phyloP scores from a whole-genome alignment of 2,329 filamentous ascomycete species.

The Fusarium dimerum region DNA sequence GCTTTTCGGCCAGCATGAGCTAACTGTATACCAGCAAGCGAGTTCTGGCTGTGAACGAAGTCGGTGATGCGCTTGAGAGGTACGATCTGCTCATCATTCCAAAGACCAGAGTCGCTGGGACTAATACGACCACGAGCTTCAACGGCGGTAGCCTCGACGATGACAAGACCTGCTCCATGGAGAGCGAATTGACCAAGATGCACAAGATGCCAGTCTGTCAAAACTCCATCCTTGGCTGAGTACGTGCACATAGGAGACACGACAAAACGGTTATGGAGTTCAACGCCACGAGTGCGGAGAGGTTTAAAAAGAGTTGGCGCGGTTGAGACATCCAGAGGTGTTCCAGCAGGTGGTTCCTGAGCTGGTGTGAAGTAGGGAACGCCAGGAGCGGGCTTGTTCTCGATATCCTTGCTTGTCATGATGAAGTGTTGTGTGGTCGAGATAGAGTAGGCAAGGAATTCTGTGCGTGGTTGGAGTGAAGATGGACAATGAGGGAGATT shows the following conservation, averaged over 20 bases:
- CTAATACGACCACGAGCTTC: conserved; percentile 78
- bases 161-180: conserved; percentile 71
- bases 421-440: not conserved
- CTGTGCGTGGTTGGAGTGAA: no score
- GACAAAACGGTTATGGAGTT: conserved; percentile 57
- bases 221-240: conserved; percentile 62
- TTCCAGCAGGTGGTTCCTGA: conserved; percentile 53
- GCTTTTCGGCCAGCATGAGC: conserved; percentile 77
- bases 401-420: conserved; percentile 23
- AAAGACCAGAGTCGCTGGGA: conserved; percentile 76
- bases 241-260: conserved; percentile 65
- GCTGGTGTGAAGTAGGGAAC: conserved; percentile 56
- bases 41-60: conserved; percentile 76
- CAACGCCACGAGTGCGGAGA: conserved; percentile 53
- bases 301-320: conserved; percentile 59
- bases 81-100: conserved; percentile 80
- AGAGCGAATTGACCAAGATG: conserved; percentile 79
- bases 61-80: conserved; percentile 71
- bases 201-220: conserved; percentile 79
- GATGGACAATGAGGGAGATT: not conserved
- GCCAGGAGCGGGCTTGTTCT: conserved; percentile 44
- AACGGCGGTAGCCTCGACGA: conserved; percentile 79
- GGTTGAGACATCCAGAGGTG: conserved; percentile 40
- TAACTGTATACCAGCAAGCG: conserved; percentile 78
- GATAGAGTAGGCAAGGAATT: no score